Conservation (phyloP, 768 basidiomycete genomes). For the Amanita fuliginea region DNA sequence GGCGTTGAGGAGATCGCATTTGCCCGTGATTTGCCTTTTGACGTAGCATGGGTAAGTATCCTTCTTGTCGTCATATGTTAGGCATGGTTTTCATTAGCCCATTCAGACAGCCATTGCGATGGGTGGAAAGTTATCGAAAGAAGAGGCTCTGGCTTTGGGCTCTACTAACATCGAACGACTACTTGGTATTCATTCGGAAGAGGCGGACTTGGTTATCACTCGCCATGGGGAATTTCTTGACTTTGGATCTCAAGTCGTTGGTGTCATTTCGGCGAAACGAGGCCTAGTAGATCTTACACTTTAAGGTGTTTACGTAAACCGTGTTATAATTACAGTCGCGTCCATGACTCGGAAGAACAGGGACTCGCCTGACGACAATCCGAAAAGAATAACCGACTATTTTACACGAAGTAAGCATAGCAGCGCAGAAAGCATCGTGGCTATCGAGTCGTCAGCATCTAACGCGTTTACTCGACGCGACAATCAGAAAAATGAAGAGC, state of each 20-base stretch:
- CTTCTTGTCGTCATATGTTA: background rate
- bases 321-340: background rate
- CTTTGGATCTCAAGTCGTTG: constrained; percentile 35
- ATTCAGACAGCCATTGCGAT: constrained; percentile 33
- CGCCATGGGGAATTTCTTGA: constrained; percentile 42
- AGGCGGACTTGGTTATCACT: constrained; percentile 47
- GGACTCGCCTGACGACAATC: background rate
- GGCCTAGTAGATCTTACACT: constrained; percentile 26
- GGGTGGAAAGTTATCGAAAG: constrained; percentile 26
- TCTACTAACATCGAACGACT: constrained; percentile 33
- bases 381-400: constrained; percentile 3
- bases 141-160: constrained; percentile 34
- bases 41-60: constrained; percentile 65
- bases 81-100: background rate
- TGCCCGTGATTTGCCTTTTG: constrained; percentile 69
- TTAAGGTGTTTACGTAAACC: background rate
- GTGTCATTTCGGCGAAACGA: constrained; percentile 37
- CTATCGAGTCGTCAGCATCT: background rate
- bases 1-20: constrained; percentile 56
- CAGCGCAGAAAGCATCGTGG: background rate
- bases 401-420: background rate
- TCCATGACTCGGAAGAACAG: background rate
- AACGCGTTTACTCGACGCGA: background rate
- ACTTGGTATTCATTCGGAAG: constrained; percentile 23
- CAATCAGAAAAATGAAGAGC: background rate